Evolutionary conservation across 371 early-diverging fungal species (phyloP).

Genomic region (Mortierella sp.): DNA sequence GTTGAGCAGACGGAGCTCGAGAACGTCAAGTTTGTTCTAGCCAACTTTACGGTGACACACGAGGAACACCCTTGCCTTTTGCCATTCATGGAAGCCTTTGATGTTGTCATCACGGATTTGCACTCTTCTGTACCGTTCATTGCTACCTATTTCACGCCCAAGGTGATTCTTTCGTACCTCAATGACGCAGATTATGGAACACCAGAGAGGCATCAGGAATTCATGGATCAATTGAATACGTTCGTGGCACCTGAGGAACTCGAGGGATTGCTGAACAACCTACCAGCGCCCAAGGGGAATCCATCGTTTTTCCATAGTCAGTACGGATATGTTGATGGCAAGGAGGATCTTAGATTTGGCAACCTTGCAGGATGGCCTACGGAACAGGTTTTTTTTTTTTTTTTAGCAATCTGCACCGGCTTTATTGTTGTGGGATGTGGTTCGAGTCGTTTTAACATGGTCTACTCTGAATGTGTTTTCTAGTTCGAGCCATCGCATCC

Average conservation of each 20-base stretch:
- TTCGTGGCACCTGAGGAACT: conserved; percentile 48
- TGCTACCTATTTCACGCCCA: conserved; percentile 55
- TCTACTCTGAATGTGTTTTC: neutral
- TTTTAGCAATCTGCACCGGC: neutral
- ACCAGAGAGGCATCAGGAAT: conserved; percentile 48
- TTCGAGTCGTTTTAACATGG: no score
- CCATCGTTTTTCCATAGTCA: conserved; percentile 48
- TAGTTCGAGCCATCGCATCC: conserved; percentile 33
- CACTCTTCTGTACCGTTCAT: conserved; percentile 55
- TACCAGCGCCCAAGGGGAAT: conserved; percentile 46
- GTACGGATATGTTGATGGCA: conserved; percentile 52
- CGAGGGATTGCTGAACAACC: conserved; percentile 22
- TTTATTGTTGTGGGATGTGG: neutral
- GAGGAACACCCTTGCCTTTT: conserved; percentile 51
- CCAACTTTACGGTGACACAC: conserved; percentile 39
- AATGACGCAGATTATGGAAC: conserved; percentile 54
- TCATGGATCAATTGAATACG: conserved; percentile 46
- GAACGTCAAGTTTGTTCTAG: conserved; percentile 45
- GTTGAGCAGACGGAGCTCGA: conserved; percentile 39
- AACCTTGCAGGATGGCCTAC: conserved; percentile 50
- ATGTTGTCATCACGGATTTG: conserved; percentile 51
- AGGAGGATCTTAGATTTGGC: conserved; percentile 52
- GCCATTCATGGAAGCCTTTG: conserved; percentile 55
- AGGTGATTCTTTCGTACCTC: conserved; percentile 49
- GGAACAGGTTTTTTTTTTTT: conserved; percentile 22